A percentile compares a stretch with the other conserved stretches of the same genome.
Conservation (phyloP, 2,329 filamentous ascomycete species). For the Stagonosporopsis chrysanthemi region DNA sequence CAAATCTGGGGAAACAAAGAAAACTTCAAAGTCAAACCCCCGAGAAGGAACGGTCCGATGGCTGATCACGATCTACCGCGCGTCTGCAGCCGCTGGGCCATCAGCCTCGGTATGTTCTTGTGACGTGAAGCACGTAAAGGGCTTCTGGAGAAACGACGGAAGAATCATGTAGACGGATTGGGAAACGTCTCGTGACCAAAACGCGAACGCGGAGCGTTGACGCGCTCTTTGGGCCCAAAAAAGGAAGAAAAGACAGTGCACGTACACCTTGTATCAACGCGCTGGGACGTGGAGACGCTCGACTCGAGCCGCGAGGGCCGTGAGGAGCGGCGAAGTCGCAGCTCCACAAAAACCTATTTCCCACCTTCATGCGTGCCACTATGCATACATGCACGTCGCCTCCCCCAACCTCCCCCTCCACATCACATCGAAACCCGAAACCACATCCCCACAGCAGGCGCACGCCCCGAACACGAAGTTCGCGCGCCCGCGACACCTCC, state of each 20-base stretch:
- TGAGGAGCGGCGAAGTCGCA: neutral
- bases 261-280: neutral
- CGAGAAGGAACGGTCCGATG: neutral
- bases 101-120: no score
- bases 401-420: neutral
- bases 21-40: neutral
- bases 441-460: neutral
- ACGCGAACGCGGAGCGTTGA: conserved; percentile 12
- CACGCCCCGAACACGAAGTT: neutral
- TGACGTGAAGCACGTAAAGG: neutral
- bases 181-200: neutral
- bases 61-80: neutral
- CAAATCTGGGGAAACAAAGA: neutral
- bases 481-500: neutral
- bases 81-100: neutral
- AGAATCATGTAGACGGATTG: neutral
- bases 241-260: neutral
- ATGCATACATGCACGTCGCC: neutral
- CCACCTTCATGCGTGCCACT: neutral
- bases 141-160: no score
- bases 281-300: neutral
- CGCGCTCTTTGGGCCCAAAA: neutral
- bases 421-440: no score
- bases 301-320: no score
- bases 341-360: neutral